Percentiles rank a stretch among this genome's conserved stretches.
Evolutionary conservation across 2,329 filamentous ascomycete genomes (phyloP).

Genomic region (Neoarthrinium moseri): DNA sequence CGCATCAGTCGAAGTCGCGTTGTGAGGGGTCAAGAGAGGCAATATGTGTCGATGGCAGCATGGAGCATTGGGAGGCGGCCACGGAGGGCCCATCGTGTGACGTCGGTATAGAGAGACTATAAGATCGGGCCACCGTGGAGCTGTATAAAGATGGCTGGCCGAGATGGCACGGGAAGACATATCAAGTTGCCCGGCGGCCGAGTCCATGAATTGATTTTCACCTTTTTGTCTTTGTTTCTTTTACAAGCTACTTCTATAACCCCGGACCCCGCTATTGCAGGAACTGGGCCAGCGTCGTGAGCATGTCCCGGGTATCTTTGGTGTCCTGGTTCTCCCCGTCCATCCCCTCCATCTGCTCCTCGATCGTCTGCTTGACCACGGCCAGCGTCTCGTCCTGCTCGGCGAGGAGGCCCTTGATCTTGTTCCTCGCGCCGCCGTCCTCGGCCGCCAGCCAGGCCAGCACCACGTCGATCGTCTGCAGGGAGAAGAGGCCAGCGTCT

Average conservation of each 20-base stretch:
- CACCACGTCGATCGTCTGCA: conserved; percentile 82
- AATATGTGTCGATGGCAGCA: too few species aligned
- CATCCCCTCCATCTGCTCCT: conserved; percentile 54
- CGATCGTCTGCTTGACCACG: conserved; percentile 65
- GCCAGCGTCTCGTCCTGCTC: conserved; percentile 66
- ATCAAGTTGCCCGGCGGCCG: too few species aligned
- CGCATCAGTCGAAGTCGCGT: too few species aligned
- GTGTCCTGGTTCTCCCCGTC: conserved; percentile 52
- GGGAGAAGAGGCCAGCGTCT: conserved; percentile 79
- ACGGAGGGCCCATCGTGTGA: too few species aligned
- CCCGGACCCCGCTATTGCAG: conserved; percentile 27
- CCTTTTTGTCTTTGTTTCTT: neutral
- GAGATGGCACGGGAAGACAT: too few species aligned
- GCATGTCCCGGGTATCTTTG: conserved; percentile 57
- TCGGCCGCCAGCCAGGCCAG: conserved; percentile 91
- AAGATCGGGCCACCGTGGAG: too few species aligned
- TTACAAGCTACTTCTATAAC: neutral
- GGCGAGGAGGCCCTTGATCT: conserved; percentile 62
- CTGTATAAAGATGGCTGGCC: too few species aligned
- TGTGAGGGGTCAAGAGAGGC: too few species aligned
- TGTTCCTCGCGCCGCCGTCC: conserved; percentile 70
- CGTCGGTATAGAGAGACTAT: too few species aligned
- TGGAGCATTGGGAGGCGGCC: too few species aligned
- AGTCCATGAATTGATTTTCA: neutral
- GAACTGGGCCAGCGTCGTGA: conserved; percentile 51